Evolutionary conservation across 108 stramenopile species (phyloP), one percentile per base, ranked within the genome.

Genomic region (Parmales sp.): DNA sequence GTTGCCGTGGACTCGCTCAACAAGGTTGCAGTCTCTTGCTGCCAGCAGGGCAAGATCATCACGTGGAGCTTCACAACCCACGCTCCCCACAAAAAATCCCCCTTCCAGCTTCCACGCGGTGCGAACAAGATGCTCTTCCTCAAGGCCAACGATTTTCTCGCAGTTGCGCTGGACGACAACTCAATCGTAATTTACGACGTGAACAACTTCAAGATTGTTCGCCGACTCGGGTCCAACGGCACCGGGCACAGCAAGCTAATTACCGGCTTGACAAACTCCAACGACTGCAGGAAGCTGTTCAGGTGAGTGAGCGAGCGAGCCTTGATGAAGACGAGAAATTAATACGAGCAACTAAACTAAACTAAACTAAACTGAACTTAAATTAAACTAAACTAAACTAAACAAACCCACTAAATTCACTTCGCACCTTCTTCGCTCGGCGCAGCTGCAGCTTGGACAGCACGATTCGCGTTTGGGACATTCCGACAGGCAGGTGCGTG

Each of bases 391-490:
- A 60, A 20, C 54, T 50, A 50, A 7, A 6, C 49, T 22, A 7
- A 5, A 18, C 49, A 16, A 7, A 19, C 49, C n/a, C n/a, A n/a
- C n/a, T n/a, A n/a, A n/a, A n/a, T n/a, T n/a, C n/a, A n/a, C n/a
- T n/a, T n/a, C n/a, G n/a, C n/a, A n/a, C n/a, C n/a, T n/a, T n/a
- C n/a, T n/a, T n/a, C n/a, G n/a, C n/a, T n/a, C n/a, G n/a, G n/a
- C n/a, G n/a, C n/a, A n/a, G n/a, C n/a, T n/a, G n/a, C n/a, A n/a
- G n/a, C n/a, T n/a, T 90, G 66, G 94, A 94, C 64, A 78, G 85
- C 13, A 85, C 92, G 2, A 74, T 95, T 37, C 87, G 94, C 28
- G 90, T 95, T 16, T 96, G 87, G 87, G 97, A 98, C 76, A 82
- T 98, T 19, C 93, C 97, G 18, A 95, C 97, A 18, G 89, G 89